phyloP scores from a whole-genome alignment of 2,329 filamentous ascomycete species.

The Colletotrichum scovillei region DNA sequence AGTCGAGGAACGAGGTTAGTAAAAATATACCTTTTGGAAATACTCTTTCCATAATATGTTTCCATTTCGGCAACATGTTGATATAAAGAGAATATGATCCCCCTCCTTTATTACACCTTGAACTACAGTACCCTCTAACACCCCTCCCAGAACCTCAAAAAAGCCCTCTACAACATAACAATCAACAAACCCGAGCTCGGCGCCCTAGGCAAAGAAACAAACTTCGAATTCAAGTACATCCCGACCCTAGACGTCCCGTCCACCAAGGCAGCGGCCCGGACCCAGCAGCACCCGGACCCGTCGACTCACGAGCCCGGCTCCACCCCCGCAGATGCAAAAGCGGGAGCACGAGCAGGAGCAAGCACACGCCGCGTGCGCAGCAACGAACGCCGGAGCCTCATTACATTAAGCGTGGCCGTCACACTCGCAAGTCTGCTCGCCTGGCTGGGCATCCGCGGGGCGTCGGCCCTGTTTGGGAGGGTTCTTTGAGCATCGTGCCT shows the following conservation, averaged over 20 bases:
- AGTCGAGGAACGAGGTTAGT: slow-evolving; percentile 43
- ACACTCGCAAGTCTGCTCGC: slow-evolving; percentile 30
- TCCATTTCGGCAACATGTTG: no score
- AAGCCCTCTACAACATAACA: slow-evolving; percentile 63
- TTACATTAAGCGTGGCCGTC: slow-evolving; percentile 50
- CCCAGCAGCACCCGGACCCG: not conserved
- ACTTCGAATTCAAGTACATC: slow-evolving; percentile 79
- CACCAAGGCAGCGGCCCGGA: slow-evolving; percentile 40
- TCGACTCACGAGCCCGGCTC: slow-evolving; percentile 38
- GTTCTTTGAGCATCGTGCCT: not conserved
- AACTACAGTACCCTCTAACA: not conserved
- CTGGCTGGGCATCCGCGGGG: slow-evolving; percentile 40
- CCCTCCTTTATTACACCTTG: not conserved
- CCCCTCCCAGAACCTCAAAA: slow-evolving; percentile 41
- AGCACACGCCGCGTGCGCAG: slow-evolving; percentile 43
- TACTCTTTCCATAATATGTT: not conserved
- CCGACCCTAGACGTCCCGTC: slow-evolving; percentile 57
- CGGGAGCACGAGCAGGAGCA: slow-evolving; percentile 38
- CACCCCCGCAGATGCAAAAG: not conserved
- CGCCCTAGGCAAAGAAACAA: slow-evolving; percentile 71
- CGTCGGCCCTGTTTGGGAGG: slow-evolving; percentile 21
- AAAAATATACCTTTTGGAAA: not conserved
- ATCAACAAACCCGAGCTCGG: slow-evolving; percentile 68
- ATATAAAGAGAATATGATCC: not conserved
- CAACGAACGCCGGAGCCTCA: slow-evolving; percentile 51